Base-by-base conservation (phyloP, 805 yeast species). In the Candida methanosorbosa region DNA sequence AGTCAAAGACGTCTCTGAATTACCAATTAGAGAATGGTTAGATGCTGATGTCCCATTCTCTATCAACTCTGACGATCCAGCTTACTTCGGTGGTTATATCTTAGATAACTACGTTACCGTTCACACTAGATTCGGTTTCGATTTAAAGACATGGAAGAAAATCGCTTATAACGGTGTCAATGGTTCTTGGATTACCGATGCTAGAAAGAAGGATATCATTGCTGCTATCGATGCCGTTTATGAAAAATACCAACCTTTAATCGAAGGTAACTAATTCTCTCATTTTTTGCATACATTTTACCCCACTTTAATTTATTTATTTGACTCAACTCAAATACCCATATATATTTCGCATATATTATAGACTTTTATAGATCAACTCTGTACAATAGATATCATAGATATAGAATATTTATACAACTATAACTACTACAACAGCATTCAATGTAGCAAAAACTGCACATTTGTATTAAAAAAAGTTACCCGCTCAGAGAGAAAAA, bases 41-140 rank as follows among this genome's bases (percentile, higher is more conserved):
- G 82, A 78, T 8, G 62, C 64, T 21, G 66, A 70, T 41, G 80
- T 82, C 17, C 79, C 85, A 19, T 79, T 84, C 55, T 77, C 86
- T 29, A 64, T 83, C 53, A 84, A 84, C 56, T 75, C 83, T 4
- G 86, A 79, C 51, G 87, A 79, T 51, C 87, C 87, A 27, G 83
- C 92, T 4, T 83, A 83, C 54, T 83, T 83, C 51, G 90, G 90
- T 32, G 90, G 86, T n/a, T 82, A 81, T 57, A 75, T 82, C 43
- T 60, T 83, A 43, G 90, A 83, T 50, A 83, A 82, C 57, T 83
- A 82, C 55, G 50, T 70, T 21, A 71, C 70, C 25, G 83, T 81
- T 20, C 82, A 81, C 41, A 64, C 72, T 35, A 65, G 70, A 42
- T 83, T 83, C 56, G 76, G 77, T 5, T 77, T 84, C 59, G 61